Conservation (phyloP, 1,284 basidiomycete genomes). For the Sporisorium graminicola region DNA sequence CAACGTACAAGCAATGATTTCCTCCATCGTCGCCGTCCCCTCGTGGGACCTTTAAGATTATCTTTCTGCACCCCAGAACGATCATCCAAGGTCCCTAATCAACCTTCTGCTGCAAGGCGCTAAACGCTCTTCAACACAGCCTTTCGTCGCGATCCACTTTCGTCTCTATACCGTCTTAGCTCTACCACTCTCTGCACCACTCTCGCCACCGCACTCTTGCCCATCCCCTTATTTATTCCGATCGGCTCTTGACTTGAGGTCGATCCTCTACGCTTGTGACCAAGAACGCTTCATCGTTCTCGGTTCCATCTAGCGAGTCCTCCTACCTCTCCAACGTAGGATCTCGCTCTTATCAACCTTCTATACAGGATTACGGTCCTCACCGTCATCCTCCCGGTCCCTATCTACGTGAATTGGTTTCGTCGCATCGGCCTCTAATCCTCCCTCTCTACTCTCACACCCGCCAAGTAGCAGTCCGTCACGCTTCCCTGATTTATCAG, state of each 20-base stretch:
- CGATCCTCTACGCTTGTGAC: conserved; percentile 16
- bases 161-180: background rate
- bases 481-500: conserved; percentile 14
- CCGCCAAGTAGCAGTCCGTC: conserved; percentile 5
- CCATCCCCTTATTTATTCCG: background rate
- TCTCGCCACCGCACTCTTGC: background rate
- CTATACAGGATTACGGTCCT: conserved; percentile 36
- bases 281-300: conserved; percentile 27
- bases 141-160: conserved; percentile 5
- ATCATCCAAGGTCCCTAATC: conserved; percentile 31
- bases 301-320: conserved; percentile 21
- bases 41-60: conserved; percentile 40
- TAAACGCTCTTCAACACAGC: conserved; percentile 5
- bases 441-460: conserved; percentile 9
- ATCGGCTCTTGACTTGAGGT: conserved; percentile 15
- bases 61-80: conserved; percentile 26
- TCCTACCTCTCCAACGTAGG: conserved; percentile 22
- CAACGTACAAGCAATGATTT: conserved; percentile 20
- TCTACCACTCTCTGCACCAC: background rate
- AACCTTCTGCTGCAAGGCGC: conserved; percentile 2
- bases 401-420: conserved; percentile 56
- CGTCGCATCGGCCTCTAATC: conserved; percentile 50
- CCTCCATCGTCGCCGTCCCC: conserved; percentile 36
- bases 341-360: conserved; percentile 9
- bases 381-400: conserved; percentile 39